These are phyloP conservation scores for Effrenium voratum DNA, from an alignment of 73 alveolate species.

Conservation along the genomic window DNA sequence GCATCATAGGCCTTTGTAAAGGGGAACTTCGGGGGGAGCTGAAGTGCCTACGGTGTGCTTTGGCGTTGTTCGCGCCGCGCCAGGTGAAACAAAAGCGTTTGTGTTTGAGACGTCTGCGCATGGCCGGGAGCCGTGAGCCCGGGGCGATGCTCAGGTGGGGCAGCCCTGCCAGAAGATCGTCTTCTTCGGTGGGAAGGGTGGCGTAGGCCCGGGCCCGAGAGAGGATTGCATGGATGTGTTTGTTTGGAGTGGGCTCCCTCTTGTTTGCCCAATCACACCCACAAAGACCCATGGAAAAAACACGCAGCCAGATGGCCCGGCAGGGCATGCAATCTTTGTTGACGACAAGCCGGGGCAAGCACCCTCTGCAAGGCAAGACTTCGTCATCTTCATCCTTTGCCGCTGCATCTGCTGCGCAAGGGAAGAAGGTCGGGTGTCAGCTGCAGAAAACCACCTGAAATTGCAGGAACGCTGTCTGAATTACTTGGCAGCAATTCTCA, in stretches of 20 bases:
- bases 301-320: not conserved
- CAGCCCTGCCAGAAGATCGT: conserved; percentile 72
- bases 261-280: not conserved
- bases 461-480: too few species aligned
- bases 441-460: too few species aligned
- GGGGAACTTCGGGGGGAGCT: too few species aligned
- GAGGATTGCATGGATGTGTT: not conserved
- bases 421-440: conserved; percentile 52
- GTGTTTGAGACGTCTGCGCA: too few species aligned
- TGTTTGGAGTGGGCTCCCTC: not conserved
- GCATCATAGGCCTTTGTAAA: too few species aligned
- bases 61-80: too few species aligned
- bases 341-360: not conserved
- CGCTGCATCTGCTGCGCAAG: conserved; percentile 72
- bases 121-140: too few species aligned
- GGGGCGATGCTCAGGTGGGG: conserved; percentile 56
- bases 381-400: conserved; percentile 84
- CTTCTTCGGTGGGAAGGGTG: conserved; percentile 91
- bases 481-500: too few species aligned
- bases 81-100: too few species aligned
- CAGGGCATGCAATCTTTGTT: not conserved
- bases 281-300: not conserved
- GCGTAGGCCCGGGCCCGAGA: conserved; percentile 54
- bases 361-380: conserved; percentile 58
- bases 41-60: too few species aligned